A percentile compares a stretch with the other conserved stretches of the same genome.
Conservation (phyloP, 371 early-diverging fungal genomes). For the Mucor saturninus region DNA sequence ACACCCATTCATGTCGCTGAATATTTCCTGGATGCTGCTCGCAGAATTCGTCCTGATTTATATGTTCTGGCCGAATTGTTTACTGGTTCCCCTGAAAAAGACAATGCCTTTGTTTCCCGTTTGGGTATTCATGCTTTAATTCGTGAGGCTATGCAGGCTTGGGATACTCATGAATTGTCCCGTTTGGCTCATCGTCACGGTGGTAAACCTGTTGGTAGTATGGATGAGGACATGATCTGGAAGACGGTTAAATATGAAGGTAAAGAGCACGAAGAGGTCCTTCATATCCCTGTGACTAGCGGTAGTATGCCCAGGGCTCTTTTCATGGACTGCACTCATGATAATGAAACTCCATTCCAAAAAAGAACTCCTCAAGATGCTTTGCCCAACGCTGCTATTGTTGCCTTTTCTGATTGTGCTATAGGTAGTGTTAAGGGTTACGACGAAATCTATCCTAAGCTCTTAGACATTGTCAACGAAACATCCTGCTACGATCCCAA, state of each 20-base stretch:
- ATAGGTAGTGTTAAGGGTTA: constrained; percentile 96
- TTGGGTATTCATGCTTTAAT: constrained; percentile 96
- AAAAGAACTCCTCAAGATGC: constrained; percentile 86
- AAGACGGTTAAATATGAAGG: constrained; percentile 49
- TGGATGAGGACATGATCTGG: constrained; percentile 67
- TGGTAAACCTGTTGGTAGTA: constrained; percentile 82
- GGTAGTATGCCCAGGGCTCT: constrained; percentile 84
- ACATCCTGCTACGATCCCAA: constrained; percentile 72
- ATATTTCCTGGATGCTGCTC: constrained; percentile 89
- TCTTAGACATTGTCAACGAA: constrained; percentile 89
- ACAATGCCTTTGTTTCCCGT: constrained; percentile 85
- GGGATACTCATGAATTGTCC: constrained; percentile 90
- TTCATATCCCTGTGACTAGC: constrained; percentile 41
- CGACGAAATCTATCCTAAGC: constrained; percentile 88
- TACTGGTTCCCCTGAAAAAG: constrained; percentile 92
- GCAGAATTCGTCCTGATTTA: constrained; percentile 83
- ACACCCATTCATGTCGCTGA: constrained; percentile 95
- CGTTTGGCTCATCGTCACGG: constrained; percentile 90
- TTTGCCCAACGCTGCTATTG: constrained; percentile 89
- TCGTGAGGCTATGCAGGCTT: constrained; percentile 97
- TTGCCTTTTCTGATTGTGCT: constrained; percentile 89
- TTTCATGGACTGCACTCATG: constrained; percentile 98
- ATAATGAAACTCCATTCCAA: constrained; percentile 95
- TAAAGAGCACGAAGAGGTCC: constrained; percentile 42
- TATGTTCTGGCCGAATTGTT: constrained; percentile 98